A percentile compares a stretch with the other conserved stretches of the same genome.
Conservation (phyloP, 2,329 filamentous ascomycete species). For the Arthrinium puccinioides region DNA sequence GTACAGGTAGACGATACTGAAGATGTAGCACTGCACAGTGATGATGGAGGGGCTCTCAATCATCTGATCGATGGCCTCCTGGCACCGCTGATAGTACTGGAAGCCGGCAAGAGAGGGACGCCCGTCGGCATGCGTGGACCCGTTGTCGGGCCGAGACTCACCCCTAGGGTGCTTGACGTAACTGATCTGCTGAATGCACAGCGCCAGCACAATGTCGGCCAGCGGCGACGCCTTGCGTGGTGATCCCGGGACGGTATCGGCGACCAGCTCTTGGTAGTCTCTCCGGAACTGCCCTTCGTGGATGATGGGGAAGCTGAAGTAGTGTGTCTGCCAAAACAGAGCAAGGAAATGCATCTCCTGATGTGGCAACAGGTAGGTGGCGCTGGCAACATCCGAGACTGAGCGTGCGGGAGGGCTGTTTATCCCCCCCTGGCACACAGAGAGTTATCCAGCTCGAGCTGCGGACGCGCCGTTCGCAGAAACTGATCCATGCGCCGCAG, state of each 20-base stretch:
- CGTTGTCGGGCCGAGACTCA: not conserved
- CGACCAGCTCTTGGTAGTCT: slow-evolving; percentile 6
- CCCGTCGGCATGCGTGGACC: not conserved
- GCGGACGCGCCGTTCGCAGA: not conserved
- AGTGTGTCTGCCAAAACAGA: slow-evolving; percentile 12
- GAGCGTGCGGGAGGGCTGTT: no score
- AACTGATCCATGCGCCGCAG: slow-evolving; percentile 6
- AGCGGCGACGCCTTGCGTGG: slow-evolving; percentile 8
- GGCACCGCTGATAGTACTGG: slow-evolving; percentile 9
- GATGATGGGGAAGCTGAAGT: slow-evolving; percentile 10
- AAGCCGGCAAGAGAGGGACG: slow-evolving; percentile 8
- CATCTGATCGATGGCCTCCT: slow-evolving; percentile 5
- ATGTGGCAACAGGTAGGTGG: slow-evolving; percentile 4
- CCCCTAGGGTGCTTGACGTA: not conserved
- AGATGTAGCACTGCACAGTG: slow-evolving; percentile 11
- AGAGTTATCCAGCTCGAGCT: not conserved
- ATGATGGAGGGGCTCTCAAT: slow-evolving; percentile 8
- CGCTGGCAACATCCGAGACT: not conserved
- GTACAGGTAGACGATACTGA: slow-evolving; percentile 9
- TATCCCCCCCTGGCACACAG: no score
- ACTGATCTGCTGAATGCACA: slow-evolving; percentile 8
- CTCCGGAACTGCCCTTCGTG: slow-evolving; percentile 8
- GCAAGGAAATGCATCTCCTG: slow-evolving; percentile 10
- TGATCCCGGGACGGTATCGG: not conserved
- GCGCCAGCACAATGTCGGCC: slow-evolving; percentile 9